Evolutionary conservation across 2,329 filamentous ascomycete genomes (phyloP).

Genomic region (Trichophyton verrucosum): DNA sequence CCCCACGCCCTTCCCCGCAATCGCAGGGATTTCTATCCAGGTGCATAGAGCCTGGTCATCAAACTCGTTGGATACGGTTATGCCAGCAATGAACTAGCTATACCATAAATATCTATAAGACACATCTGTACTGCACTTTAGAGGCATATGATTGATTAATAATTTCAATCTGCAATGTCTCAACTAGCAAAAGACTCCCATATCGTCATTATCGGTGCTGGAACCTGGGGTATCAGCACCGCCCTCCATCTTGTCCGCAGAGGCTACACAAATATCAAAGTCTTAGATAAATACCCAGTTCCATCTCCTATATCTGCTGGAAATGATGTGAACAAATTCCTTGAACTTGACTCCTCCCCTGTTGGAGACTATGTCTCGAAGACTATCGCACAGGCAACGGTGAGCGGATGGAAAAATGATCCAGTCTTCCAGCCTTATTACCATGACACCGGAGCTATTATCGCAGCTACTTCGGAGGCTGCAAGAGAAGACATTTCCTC

Average conservation of each 20-base stretch:
- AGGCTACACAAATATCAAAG: slow-evolving; percentile 37
- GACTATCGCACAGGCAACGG: background rate
- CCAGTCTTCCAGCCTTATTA: background rate
- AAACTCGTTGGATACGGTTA: background rate
- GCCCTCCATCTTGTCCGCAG: slow-evolving; percentile 34
- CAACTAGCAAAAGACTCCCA: slow-evolving; percentile 10
- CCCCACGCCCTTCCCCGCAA: background rate
- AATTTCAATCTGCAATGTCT: background rate
- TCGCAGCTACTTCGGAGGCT: background rate
- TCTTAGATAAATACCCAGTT: slow-evolving; percentile 37
- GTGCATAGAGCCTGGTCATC: background rate
- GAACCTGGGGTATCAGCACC: slow-evolving; percentile 33
- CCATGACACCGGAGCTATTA: background rate
- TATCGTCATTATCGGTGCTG: slow-evolving; percentile 33
- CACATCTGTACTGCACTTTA: no score
- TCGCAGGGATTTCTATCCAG: background rate
- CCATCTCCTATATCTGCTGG: background rate
- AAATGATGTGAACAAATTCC: background rate
- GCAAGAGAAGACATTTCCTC: background rate
- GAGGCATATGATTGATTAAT: background rate
- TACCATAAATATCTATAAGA: background rate
- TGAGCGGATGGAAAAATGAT: background rate
- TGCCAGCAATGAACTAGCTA: background rate
- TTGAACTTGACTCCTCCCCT: background rate
- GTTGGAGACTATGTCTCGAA: background rate